These are phyloP conservation scores for Backusella psychrophila DNA, from an alignment of 192 early-diverging fungal genomes.

Conservation along the genomic window DNA sequence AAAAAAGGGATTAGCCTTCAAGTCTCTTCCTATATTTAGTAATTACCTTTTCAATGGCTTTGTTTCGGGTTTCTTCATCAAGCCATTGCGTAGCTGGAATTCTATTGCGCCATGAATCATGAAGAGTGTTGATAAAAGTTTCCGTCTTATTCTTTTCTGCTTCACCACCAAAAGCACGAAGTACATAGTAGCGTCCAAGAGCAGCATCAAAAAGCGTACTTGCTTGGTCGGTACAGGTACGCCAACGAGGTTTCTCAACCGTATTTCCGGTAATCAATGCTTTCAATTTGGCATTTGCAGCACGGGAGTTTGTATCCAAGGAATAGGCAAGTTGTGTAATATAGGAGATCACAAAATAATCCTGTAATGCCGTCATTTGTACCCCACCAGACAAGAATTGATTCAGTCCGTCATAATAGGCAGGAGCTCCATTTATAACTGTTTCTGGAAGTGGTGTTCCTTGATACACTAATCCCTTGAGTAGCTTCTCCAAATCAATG, in stretches of 20 bases:
- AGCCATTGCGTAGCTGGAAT: slow-evolving; percentile 43
- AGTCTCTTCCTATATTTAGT: neutral
- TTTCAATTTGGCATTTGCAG: neutral
- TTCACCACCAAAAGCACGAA: slow-evolving; percentile 38
- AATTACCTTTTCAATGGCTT: slow-evolving; percentile 33
- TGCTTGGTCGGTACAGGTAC: slow-evolving; percentile 30
- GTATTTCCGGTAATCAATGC: slow-evolving; percentile 13
- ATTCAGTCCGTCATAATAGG: slow-evolving; percentile 43
- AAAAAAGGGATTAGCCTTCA: neutral
- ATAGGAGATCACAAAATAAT: slow-evolving; percentile 40
- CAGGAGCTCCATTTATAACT: slow-evolving; percentile 44
- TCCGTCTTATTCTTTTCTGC: slow-evolving; percentile 39
- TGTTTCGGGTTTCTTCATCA: slow-evolving; percentile 34
- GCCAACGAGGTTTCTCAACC: slow-evolving; percentile 32
- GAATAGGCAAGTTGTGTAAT: neutral
- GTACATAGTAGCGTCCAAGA: slow-evolving; percentile 41
- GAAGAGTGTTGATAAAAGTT: slow-evolving; percentile 35
- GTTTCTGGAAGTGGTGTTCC: slow-evolving; percentile 19
- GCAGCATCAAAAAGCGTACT: neutral
- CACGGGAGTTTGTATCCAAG: neutral
- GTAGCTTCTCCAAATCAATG: slow-evolving; percentile 40
- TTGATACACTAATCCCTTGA: slow-evolving; percentile 25
- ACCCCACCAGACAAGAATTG: slow-evolving; percentile 18
- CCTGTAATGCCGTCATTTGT: neutral
- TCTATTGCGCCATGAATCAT: slow-evolving; percentile 28